phyloP scores from a whole-genome alignment of 2,329 filamentous ascomycete species.

The Trichoderma afroharzianum region DNA sequence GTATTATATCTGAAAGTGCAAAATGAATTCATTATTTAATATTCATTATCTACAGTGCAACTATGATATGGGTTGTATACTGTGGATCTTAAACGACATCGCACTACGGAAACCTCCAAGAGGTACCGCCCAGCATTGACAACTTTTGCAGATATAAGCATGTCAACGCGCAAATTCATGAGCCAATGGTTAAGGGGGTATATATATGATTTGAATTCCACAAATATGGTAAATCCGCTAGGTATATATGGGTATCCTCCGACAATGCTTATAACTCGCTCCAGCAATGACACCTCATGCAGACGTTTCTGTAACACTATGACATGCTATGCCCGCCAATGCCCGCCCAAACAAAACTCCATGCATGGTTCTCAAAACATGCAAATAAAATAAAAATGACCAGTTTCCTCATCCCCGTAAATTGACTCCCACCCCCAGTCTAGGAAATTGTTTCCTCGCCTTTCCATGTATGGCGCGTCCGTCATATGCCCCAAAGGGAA shows the following conservation, averaged over 20 bases:
- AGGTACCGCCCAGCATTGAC: too few species aligned
- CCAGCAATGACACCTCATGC: slow-evolving; percentile 21
- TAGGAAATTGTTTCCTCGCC: slow-evolving; percentile 1
- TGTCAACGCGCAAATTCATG: too few species aligned
- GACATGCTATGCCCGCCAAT: slow-evolving; percentile 19
- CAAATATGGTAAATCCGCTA: slow-evolving; percentile 15
- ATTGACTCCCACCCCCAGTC: background rate
- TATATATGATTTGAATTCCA: slow-evolving; percentile 13
- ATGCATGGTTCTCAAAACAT: slow-evolving; percentile 2
- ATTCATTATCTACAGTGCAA: background rate
- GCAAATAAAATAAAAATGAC: slow-evolving; percentile 1
- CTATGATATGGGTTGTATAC: background rate
- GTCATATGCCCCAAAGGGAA: background rate
- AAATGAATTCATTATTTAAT: background rate
- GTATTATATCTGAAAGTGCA: background rate
- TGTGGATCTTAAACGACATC: background rate
- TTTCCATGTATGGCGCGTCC: background rate
- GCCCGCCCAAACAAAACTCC: slow-evolving; percentile 17
- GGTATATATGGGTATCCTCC: slow-evolving; percentile 32
- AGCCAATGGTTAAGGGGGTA: background rate
- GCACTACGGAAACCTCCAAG: background rate
- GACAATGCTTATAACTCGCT: slow-evolving; percentile 27
- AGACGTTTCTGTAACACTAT: slow-evolving; percentile 16
- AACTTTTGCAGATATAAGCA: too few species aligned
- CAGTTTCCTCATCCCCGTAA: slow-evolving; percentile 3